A percentile compares a stretch with the other conserved stretches of the same genome.
Evolutionary conservation across 164 flowering plant genomes (phyloP).

Genomic region (Euptelea pleiosperma): DNA sequence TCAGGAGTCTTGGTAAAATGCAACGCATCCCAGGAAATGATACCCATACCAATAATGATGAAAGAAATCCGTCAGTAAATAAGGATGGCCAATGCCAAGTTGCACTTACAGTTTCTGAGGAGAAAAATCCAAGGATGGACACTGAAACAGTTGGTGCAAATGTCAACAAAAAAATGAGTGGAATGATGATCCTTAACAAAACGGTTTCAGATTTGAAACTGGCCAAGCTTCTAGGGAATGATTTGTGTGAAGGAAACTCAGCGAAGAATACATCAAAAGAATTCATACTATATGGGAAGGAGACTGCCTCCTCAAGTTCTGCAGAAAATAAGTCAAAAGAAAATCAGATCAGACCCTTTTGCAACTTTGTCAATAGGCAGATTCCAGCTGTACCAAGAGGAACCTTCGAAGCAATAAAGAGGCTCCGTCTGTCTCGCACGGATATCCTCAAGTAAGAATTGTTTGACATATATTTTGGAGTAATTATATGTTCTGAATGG

Average conservation of each 20-base stretch:
- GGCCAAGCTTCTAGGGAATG: conserved; percentile 6
- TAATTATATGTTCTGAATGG: not conserved
- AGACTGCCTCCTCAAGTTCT: conserved; percentile 26
- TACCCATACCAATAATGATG: conserved; percentile 2
- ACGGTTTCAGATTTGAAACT: conserved; percentile 5
- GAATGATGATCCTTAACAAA: conserved; percentile 7
- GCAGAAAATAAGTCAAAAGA: conserved; percentile 20
- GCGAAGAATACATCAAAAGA: conserved; percentile 10
- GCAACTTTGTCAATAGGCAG: conserved; percentile 20
- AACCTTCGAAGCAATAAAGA: conserved; percentile 49
- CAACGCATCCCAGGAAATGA: conserved; percentile 7
- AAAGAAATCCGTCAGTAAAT: conserved; percentile 9
- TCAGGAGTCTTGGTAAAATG: conserved; percentile 10
- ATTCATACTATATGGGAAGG: conserved; percentile 3
- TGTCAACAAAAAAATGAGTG: conserved; percentile 9
- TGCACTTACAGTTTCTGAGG: conserved; percentile 10
- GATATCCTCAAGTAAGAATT: conserved; percentile 65
- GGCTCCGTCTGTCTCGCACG: conserved; percentile 64
- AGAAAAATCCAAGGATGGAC: conserved; percentile 10
- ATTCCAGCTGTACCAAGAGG: conserved; percentile 39
- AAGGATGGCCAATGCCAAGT: conserved; percentile 9
- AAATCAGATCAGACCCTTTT: conserved; percentile 19
- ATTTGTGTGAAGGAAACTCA: not conserved
- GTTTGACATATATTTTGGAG: not conserved
- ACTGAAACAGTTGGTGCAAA: conserved; percentile 6